Conservation (phyloP, 2,329 filamentous ascomycete species). For the Aureobasidium sp. region DNA sequence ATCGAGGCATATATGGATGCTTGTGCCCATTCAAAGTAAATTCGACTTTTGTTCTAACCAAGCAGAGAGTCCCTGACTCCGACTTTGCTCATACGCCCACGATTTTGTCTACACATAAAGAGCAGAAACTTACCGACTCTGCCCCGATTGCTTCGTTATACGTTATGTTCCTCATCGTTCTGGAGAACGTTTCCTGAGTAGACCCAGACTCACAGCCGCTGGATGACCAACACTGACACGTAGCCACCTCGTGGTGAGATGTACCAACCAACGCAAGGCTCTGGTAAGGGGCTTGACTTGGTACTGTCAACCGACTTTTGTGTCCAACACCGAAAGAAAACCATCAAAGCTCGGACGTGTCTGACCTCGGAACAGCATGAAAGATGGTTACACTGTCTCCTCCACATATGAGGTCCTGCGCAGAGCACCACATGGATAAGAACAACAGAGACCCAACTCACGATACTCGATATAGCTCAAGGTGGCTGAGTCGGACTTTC, state of each 20-base stretch:
- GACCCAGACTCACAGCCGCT: background rate
- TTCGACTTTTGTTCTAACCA: background rate
- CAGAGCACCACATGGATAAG: background rate
- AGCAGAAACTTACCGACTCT: background rate
- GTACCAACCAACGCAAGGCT: background rate
- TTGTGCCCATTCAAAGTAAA: background rate
- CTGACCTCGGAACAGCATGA: background rate
- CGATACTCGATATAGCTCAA: background rate
- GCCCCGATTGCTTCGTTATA: background rate
- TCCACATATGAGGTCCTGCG: background rate
- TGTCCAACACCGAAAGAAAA: background rate
- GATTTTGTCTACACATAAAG: background rate
- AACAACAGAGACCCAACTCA: background rate
- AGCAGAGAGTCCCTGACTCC: background rate
- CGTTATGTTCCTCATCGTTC: background rate
- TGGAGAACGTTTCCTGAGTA: background rate
- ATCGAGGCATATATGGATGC: background rate
- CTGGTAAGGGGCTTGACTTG: background rate
- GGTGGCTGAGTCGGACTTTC: slow-evolving; percentile 4
- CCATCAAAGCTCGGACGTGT: background rate
- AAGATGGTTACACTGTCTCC: background rate
- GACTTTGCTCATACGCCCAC: background rate
- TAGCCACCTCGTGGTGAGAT: background rate
- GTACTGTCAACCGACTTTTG: background rate
- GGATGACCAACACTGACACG: background rate